Conservation (phyloP, 768 basidiomycete genomes). For the Omphalotus guepiniiformis region DNA sequence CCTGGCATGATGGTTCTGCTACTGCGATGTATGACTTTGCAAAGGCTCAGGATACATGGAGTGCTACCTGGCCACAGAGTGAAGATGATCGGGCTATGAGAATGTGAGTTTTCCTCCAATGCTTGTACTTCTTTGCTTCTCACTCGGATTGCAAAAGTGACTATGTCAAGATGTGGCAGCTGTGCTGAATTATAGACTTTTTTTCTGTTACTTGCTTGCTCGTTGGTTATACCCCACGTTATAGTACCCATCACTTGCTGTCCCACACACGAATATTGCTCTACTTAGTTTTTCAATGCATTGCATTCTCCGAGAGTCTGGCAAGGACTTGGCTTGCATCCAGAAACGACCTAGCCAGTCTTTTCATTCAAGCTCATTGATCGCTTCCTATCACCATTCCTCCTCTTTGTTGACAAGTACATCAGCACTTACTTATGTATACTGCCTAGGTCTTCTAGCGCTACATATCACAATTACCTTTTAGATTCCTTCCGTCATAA, state of each 20-base stretch:
- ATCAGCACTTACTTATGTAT: no score
- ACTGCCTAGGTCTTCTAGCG: no score
- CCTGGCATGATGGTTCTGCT: constrained; percentile 61
- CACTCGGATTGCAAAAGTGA: constrained; percentile 25
- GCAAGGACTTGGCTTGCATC: not conserved
- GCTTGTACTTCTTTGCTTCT: not conserved
- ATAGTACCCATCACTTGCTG: not conserved
- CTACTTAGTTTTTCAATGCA: not conserved
- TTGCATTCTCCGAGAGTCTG: not conserved
- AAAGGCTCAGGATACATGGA: constrained; percentile 57
- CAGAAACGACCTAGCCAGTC: not conserved
- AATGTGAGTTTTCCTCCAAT: constrained; percentile 43
- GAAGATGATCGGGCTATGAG: constrained; percentile 61
- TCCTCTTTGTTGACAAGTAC: not conserved
- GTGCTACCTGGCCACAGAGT: constrained; percentile 61
- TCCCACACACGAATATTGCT: no score
- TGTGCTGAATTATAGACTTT: constrained; percentile 22
- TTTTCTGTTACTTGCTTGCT: not conserved
- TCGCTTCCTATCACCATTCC: not conserved
- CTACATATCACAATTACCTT: no score
- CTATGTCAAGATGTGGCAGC: constrained; percentile 48
- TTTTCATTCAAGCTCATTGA: not conserved
- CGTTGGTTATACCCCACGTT: not conserved
- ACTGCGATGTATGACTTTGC: constrained; percentile 75
- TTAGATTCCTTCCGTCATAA: no score